Conservation (phyloP, 2,329 filamentous ascomycete genomes). For the Hirsutella rhossiliensis region DNA sequence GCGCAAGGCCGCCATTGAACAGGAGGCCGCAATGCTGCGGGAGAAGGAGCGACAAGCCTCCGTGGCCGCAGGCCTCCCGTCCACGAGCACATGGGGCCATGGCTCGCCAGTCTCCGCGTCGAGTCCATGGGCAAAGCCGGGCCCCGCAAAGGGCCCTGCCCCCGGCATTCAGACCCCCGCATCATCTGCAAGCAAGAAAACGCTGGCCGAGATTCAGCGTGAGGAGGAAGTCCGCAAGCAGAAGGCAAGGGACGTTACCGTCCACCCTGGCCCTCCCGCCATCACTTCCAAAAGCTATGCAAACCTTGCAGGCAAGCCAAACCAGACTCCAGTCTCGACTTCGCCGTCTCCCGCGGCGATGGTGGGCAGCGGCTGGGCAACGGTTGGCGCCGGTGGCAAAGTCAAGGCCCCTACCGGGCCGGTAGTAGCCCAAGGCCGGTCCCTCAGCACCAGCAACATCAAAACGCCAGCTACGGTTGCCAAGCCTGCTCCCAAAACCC, state of each 20-base stretch:
- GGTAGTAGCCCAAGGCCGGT: conserved; percentile 33
- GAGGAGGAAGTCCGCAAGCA: conserved; percentile 79
- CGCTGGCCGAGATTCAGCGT: conserved; percentile 87
- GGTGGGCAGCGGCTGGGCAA: conserved; percentile 65
- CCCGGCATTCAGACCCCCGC: conserved; percentile 10
- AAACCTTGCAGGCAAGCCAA: conserved; percentile 75
- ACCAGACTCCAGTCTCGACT: conserved; percentile 20
- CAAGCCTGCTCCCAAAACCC: conserved; percentile 39
- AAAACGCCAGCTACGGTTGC: conserved; percentile 31
- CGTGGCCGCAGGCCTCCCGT: conserved; percentile 65
- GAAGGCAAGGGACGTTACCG: conserved; percentile 43
- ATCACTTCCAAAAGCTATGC: conserved; percentile 77
- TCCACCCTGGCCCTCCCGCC: conserved; percentile 34
- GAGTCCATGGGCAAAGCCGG: conserved; percentile 58
- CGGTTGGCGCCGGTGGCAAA: conserved; percentile 88
- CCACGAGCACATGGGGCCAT: conserved; percentile 80
- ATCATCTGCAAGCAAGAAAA: conserved; percentile 57
- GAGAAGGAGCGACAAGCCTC: conserved; percentile 41
- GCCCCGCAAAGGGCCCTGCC: conserved; percentile 27
- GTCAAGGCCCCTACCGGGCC: conserved; percentile 61
- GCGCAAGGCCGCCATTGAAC: conserved; percentile 67
- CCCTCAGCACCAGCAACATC: conserved; percentile 28
- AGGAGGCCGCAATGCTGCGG: conserved; percentile 52
- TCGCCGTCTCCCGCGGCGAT: conserved; percentile 21
- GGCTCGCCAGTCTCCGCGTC: conserved; percentile 57